Conservation (phyloP, 257 asterid species). For the Mentha longifolia region DNA sequence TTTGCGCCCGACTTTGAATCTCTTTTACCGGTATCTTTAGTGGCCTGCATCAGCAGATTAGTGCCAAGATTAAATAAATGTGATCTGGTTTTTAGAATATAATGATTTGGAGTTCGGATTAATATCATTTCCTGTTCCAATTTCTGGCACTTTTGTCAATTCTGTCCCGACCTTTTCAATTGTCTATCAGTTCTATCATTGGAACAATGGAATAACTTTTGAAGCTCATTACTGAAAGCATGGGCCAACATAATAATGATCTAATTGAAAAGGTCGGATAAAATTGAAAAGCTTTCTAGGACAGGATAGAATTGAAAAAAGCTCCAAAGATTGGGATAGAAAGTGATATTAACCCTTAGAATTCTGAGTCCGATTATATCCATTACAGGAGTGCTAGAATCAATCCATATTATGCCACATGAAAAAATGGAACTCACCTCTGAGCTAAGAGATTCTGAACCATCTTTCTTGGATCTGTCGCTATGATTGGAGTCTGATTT, state of each 20-base stretch:
- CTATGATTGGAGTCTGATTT: conserved; percentile 16
- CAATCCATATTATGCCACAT: background rate
- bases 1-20: conserved; percentile 23
- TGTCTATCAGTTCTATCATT: too few relatives aligned
- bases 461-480: conserved; percentile 30
- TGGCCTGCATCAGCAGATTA: conserved; percentile 43
- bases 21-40: conserved; percentile 19
- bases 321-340: too few relatives aligned
- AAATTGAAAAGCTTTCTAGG: too few relatives aligned
- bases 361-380: background rate
- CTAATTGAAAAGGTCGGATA: too few relatives aligned
- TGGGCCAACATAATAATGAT: too few relatives aligned
- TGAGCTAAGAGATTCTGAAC: conserved; percentile 20
- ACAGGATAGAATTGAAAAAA: too few relatives aligned
- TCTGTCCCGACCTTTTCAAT: too few relatives aligned
- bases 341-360: background rate
- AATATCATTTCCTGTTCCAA: too few relatives aligned
- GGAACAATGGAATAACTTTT: too few relatives aligned
- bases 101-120: background rate
- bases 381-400: background rate
- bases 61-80: background rate
- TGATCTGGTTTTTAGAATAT: conserved; percentile 6
- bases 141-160: too few relatives aligned
- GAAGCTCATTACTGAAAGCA: too few relatives aligned
- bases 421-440: conserved; percentile 39